Percentiles rank a stretch among this genome's conserved stretches.
These are phyloP conservation scores for Penicillium oxalicum DNA, from an alignment of 2,329 filamentous ascomycete species.

Conservation along the genomic window DNA sequence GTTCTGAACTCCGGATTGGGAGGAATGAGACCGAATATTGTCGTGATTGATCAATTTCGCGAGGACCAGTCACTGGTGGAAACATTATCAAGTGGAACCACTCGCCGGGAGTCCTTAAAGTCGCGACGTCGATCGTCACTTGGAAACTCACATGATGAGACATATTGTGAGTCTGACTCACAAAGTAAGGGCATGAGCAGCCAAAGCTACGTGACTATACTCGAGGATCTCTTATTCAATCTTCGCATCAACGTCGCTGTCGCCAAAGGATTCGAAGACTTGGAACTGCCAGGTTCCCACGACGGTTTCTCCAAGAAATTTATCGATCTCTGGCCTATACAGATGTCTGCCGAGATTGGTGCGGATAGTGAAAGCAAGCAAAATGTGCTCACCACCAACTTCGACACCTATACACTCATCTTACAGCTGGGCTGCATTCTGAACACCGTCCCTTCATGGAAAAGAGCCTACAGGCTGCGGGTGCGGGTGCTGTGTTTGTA, in stretches of 20 bases:
- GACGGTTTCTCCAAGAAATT: slow-evolving; percentile 63
- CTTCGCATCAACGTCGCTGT: slow-evolving; percentile 80
- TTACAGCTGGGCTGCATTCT: slow-evolving; percentile 80
- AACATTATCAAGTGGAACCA: slow-evolving; percentile 46
- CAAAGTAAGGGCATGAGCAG: slow-evolving; percentile 63
- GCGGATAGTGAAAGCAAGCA: slow-evolving; percentile 57
- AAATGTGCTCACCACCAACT: slow-evolving; percentile 75
- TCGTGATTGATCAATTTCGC: slow-evolving; percentile 70
- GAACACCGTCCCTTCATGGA: slow-evolving; percentile 75
- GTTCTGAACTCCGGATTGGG: slow-evolving; percentile 75
- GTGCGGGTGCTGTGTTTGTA: slow-evolving; percentile 83
- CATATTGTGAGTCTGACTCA: slow-evolving; percentile 58
- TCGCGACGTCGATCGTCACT: slow-evolving; percentile 15
- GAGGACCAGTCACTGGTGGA: slow-evolving; percentile 53
- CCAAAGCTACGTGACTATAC: slow-evolving; percentile 70
- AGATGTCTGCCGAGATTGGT: slow-evolving; percentile 81
- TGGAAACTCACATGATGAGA: slow-evolving; percentile 9
- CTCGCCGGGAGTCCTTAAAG: slow-evolving; percentile 19
- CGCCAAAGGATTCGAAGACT: slow-evolving; percentile 69
- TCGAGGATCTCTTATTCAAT: slow-evolving; percentile 73
- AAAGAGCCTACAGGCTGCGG: slow-evolving; percentile 63
- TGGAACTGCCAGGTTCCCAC: slow-evolving; percentile 63
- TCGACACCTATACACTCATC: slow-evolving; percentile 86
- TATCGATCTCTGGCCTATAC: slow-evolving; percentile 86
- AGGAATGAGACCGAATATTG: slow-evolving; percentile 85